A percentile compares a stretch with the other conserved stretches of the same genome.
These are phyloP conservation scores for Crataegus laevigata DNA, from an alignment of 306 rosid genomes.

Conservation along the genomic window DNA sequence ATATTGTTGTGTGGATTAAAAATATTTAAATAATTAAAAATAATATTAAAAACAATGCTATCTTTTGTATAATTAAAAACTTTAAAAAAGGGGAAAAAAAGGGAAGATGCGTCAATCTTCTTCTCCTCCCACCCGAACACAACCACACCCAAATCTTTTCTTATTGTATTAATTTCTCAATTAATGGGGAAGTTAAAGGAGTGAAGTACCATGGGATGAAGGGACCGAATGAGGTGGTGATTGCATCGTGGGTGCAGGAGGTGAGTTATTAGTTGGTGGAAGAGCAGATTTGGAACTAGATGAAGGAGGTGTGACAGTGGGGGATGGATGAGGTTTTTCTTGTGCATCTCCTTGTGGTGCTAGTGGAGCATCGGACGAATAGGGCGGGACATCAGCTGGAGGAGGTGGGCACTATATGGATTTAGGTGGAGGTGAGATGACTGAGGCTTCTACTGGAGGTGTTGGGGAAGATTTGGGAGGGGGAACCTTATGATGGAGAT, in stretches of 20 bases:
- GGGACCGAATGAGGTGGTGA: slow-evolving; percentile 62
- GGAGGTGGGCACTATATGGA: slow-evolving; percentile 46
- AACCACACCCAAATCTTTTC: no score
- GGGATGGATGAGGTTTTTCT: slow-evolving; percentile 37
- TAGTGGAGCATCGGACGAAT: slow-evolving; percentile 42
- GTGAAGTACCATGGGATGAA: slow-evolving; percentile 37
- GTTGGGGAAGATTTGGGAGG: slow-evolving; percentile 45
- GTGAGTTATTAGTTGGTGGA: slow-evolving; percentile 21
- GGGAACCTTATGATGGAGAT: slow-evolving; percentile 19
- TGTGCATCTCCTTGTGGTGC: slow-evolving; percentile 41
- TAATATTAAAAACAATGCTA: no score
- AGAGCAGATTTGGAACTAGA: slow-evolving; percentile 38
- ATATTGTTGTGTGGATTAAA: no score
- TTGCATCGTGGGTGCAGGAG: slow-evolving; percentile 41
- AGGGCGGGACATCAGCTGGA: slow-evolving; percentile 45
- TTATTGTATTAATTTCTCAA: no score
- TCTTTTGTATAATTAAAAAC: no score
- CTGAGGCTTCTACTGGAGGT: slow-evolving; percentile 33
- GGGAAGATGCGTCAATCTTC: no score
- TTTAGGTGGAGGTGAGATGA: slow-evolving; percentile 39
- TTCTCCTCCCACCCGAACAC: no score
- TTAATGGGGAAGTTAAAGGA: no score
- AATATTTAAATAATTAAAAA: no score
- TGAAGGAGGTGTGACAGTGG: slow-evolving; percentile 43
- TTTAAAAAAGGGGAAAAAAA: no score